A percentile compares a stretch with the other conserved stretches of the same genome.
Evolutionary conservation across 495 filamentous ascomycete species (phyloP).

Genomic region (Aspergillus avenaceus): DNA sequence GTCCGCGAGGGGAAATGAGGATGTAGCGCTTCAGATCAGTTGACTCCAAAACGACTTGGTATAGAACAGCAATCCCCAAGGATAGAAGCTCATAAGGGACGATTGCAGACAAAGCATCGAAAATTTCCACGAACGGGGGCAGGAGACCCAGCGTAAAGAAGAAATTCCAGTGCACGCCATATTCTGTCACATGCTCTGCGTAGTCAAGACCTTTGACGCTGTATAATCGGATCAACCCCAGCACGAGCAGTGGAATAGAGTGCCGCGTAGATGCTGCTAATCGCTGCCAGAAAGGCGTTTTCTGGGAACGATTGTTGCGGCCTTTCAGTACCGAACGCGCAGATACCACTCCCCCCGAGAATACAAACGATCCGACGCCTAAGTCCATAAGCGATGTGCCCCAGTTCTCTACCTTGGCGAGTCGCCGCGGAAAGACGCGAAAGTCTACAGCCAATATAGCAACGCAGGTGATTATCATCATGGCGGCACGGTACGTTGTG

Average conservation of each 20-base stretch:
- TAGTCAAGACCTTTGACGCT: constrained; percentile 95
- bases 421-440: constrained; percentile 82
- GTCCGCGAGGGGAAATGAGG: constrained; percentile 70
- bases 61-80: constrained; percentile 56
- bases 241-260: constrained; percentile 73
- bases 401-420: constrained; percentile 98
- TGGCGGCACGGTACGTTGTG: constrained; percentile 81
- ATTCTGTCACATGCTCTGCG: constrained; percentile 95
- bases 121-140: constrained; percentile 85
- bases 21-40: constrained; percentile 80
- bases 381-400: constrained; percentile 98
- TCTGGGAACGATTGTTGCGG: constrained; percentile 37
- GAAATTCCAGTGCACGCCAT: constrained; percentile 99
- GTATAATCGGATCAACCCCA: constrained; percentile 77
- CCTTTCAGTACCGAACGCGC: constrained; percentile 81
- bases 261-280: constrained; percentile 65
- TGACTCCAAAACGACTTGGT: constrained; percentile 71
- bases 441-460: constrained; percentile 99
- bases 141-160: constrained; percentile 94
- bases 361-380: constrained; percentile 96
- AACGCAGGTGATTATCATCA: constrained; percentile 90
- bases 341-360: constrained; percentile 88
- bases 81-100: constrained; percentile 71
- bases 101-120: constrained; percentile 55
- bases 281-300: constrained; percentile 44